Percentiles rank a stretch among this genome's conserved stretches.
Conservation (phyloP, 176 grass and related monocot species). For the Thinopyrum elongatum region DNA sequence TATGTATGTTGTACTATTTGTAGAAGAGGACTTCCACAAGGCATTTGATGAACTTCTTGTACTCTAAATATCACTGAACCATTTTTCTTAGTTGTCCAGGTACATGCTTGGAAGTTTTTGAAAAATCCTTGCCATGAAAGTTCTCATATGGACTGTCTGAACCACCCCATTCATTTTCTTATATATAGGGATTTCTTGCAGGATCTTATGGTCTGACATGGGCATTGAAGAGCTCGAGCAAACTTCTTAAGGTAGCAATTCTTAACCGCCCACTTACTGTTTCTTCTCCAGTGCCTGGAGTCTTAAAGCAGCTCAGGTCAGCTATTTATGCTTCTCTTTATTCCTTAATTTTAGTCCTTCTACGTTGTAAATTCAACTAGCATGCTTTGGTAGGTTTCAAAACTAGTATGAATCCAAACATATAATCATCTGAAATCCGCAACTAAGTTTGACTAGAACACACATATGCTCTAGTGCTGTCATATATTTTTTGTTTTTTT, state of each 20-base stretch:
- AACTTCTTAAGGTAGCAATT: slow-evolving; percentile 71
- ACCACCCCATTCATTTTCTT: slow-evolving; percentile 29
- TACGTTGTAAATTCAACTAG: neutral
- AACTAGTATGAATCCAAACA: neutral
- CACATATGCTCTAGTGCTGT: neutral
- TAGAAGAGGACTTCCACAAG: slow-evolving; percentile 87
- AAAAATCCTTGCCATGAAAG: neutral
- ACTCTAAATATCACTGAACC: slow-evolving; percentile 64
- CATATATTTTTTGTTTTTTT: no score
- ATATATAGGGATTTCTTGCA: slow-evolving; percentile 69
- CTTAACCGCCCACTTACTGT: slow-evolving; percentile 81
- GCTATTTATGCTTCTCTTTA: slow-evolving; percentile 29
- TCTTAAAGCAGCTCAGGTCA: slow-evolving; percentile 85
- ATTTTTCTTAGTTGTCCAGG: slow-evolving; percentile 93
- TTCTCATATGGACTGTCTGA: neutral
- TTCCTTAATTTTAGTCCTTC: neutral
- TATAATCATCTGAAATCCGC: slow-evolving; percentile 12
- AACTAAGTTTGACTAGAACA: neutral
- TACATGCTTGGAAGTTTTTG: slow-evolving; percentile 20
- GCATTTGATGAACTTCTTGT: slow-evolving; percentile 75
- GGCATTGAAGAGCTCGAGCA: slow-evolving; percentile 82
- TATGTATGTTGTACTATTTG: neutral
- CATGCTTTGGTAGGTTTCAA: neutral
- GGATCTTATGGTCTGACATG: slow-evolving; percentile 95
- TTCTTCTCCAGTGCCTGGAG: slow-evolving; percentile 82